A percentile compares a stretch with the other conserved stretches of the same genome.
Conservation (phyloP, 192 early-diverging fungal genomes). For the Geosiphon pyriformis region DNA sequence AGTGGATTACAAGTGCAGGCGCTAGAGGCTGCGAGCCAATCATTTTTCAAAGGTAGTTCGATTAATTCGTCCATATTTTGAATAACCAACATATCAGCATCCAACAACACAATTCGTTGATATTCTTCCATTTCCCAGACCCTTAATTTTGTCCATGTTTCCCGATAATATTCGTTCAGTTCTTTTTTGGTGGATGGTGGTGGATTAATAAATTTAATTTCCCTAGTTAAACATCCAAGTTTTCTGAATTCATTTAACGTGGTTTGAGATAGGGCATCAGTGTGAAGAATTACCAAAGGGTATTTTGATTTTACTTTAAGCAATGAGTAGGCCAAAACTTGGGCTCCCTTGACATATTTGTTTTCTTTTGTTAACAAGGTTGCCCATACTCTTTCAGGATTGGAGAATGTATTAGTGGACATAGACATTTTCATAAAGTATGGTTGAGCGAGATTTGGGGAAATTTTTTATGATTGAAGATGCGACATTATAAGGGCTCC, state of each 20-base stretch:
- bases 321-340: conserved; percentile 22
- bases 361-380: background rate
- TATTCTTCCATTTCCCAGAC: conserved; percentile 55
- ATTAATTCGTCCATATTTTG: conserved; percentile 66
- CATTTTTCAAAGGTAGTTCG: conserved; percentile 25
- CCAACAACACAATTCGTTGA: conserved; percentile 56
- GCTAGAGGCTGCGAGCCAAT: conserved; percentile 38
- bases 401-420: too few relatives aligned
- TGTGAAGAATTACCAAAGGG: conserved; percentile 20
- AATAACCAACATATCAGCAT: conserved; percentile 63
- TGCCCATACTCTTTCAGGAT: background rate
- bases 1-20: conserved; percentile 46
- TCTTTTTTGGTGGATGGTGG: background rate
- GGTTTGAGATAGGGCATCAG: background rate
- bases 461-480: too few relatives aligned
- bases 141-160: conserved; percentile 61
- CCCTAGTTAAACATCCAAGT: conserved; percentile 1
- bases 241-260: background rate
- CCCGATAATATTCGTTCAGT: background rate
- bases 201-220: conserved; percentile 11
- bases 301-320: conserved; percentile 17
- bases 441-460: too few relatives aligned
- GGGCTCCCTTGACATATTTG: background rate
- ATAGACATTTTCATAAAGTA: too few relatives aligned
- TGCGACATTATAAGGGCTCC: too few relatives aligned